Evolutionary conservation across 345 rosid genomes (phyloP), one percentile per base, ranked within the genome.

Genomic region (Eucalyptus marginata): DNA sequence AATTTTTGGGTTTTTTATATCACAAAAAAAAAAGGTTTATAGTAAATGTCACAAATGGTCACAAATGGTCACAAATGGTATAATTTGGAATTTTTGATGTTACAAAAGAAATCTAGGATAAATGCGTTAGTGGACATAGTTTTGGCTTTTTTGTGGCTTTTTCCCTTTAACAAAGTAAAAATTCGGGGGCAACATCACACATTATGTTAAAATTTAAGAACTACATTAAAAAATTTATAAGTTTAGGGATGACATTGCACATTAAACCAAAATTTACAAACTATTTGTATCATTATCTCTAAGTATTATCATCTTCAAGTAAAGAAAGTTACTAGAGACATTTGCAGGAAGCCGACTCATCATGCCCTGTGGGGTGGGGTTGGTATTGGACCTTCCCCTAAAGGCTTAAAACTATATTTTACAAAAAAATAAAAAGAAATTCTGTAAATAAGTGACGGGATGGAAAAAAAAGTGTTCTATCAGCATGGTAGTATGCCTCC

Each of bases 211-310:
- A 76, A 13, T 76, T 20, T 12, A 5, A 1, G 29, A 12, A 40
- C 0, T 2, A 8, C 2, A 18, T 33, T 71, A 9, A 71, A 71
- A 9, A 31, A 76, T 0, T 20, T 40, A 36, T 36, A 40, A 20
- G 1, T 20, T 40, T 13, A 10, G 12, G 13, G 5, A 40, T 3
- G 13, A 76, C 1, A 6, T 76, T 76, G 0, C 1, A 11, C 1
- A 40, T 20, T 11, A 0, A 6, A 6, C 0, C 4, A 40, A 6
- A 20, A 10, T 11, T 76, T 5, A 20, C 2, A 0, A 0, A 22
- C 3, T 40, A 3, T 40, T 33, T 71, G 3, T 33, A 5, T 18
- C 80, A 33, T 68, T 68, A 0, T 9, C 68, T 27, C 10, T n/a
- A 64, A n/a, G 10, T 64, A 64, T 14, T 64, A n/a, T 16, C 20